These are phyloP conservation scores for Debaryomyces fabryi DNA, from an alignment of 1,139 yeast genomes.

Conservation along the genomic window DNA sequence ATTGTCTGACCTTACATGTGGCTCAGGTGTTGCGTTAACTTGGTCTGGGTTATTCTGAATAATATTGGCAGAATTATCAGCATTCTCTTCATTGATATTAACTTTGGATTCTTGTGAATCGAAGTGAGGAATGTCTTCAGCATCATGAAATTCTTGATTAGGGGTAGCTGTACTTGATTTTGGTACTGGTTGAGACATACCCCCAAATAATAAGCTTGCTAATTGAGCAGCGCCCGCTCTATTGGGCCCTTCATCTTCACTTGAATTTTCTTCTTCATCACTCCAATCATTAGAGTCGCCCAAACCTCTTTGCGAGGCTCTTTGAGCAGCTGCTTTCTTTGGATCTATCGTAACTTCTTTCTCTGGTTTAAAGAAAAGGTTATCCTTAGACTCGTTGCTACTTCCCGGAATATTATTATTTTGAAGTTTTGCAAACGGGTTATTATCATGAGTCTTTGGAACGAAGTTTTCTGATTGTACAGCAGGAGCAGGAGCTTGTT, in stretches of 20 bases:
- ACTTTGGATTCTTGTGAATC: conserved; percentile 15
- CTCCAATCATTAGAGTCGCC: conserved; percentile 59
- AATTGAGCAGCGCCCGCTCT: conserved; percentile 63
- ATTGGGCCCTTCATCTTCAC: conserved; percentile 50
- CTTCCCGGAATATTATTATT: conserved; percentile 9
- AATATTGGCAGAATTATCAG: neutral
- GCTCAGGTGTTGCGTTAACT: conserved; percentile 9
- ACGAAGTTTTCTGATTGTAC: neutral
- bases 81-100: neutral
- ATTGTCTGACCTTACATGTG: conserved; percentile 16
- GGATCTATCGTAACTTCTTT: conserved; percentile 45
- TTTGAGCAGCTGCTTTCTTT: conserved; percentile 61
- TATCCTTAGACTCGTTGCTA: conserved; percentile 31
- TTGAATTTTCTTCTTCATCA: conserved; percentile 57
- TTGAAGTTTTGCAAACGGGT: conserved; percentile 41
- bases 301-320: conserved; percentile 66
- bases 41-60: neutral
- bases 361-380: conserved; percentile 53
- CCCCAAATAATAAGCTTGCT: conserved; percentile 64
- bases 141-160: conserved; percentile 6
- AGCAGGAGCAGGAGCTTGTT: neutral
- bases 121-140: conserved; percentile 28
- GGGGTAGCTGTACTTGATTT: conserved; percentile 17
- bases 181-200: conserved; percentile 53
- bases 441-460: conserved; percentile 31